Evolutionary conservation across 805 yeast species (phyloP).

Genomic region (Saccharomycopsis sp.): DNA sequence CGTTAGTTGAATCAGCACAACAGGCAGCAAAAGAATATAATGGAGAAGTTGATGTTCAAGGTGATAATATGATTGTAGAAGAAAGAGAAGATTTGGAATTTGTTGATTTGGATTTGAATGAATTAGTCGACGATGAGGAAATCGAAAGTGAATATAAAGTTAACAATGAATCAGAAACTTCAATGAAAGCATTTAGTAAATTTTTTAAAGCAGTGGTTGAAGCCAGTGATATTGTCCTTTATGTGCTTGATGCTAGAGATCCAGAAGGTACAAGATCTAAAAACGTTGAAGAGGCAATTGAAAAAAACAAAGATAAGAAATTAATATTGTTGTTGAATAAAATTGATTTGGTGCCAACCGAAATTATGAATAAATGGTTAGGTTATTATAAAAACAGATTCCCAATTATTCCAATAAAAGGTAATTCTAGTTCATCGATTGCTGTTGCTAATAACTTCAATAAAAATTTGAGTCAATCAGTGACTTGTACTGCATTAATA

Average conservation of each 20-base stretch:
- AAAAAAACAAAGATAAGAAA: slow-evolving; percentile 66
- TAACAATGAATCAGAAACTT: slow-evolving; percentile 52
- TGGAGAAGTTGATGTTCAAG: slow-evolving; percentile 41
- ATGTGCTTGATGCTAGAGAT: slow-evolving; percentile 96
- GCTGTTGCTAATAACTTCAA: slow-evolving; percentile 42
- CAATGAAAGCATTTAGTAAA: slow-evolving; percentile 89
- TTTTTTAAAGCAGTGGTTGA: slow-evolving; percentile 90
- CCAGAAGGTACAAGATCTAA: slow-evolving; percentile 92
- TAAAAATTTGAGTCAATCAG: slow-evolving; percentile 61
- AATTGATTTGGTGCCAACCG: slow-evolving; percentile 86
- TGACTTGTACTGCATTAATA: slow-evolving; percentile 67
- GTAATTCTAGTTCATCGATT: slow-evolving; percentile 58
- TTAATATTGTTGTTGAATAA: slow-evolving; percentile 82
- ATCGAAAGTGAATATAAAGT: slow-evolving; percentile 32
- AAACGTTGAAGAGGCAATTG: slow-evolving; percentile 83
- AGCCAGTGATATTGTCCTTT: slow-evolving; percentile 81
- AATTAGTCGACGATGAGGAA: slow-evolving; percentile 30
- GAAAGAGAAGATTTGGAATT: slow-evolving; percentile 43
- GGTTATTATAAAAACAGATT: slow-evolving; percentile 69
- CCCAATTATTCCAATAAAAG: slow-evolving; percentile 88
- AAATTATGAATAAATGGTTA: slow-evolving; percentile 78
- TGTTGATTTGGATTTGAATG: slow-evolving; percentile 32
- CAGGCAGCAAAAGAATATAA: slow-evolving; percentile 72
- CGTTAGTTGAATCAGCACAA: slow-evolving; percentile 85
- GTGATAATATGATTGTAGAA: slow-evolving; percentile 35